Base-by-base conservation (phyloP, 148 eudicot species). In the Rhododendron griersonianum region DNA sequence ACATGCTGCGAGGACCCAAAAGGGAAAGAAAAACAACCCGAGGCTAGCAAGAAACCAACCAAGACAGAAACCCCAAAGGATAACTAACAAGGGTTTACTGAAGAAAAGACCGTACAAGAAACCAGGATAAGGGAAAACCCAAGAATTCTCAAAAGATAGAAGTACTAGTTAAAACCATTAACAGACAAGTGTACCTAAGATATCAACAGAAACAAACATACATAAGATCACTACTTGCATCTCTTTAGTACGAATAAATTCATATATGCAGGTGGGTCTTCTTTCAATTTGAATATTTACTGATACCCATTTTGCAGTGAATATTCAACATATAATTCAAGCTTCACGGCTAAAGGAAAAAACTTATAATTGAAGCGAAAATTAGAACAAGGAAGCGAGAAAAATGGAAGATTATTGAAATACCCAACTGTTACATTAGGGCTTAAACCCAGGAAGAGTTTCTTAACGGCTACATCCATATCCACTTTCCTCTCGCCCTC, bases 401-500 rank as follows among this genome's bases (percentile, higher is more conserved):
- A 39, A 21, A 37, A 8, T n/a, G 41, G 51, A 41, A 61, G 51
- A 61, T 15, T 1, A 21, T 61, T 13, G 69, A 81, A 19, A 57
- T n/a, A 57, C 84, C 47, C 71, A 35, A 55, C 33, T 61, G 11
- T 39, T 82, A 61, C 75, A 50, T 82, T n/a, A 9, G 75, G 75
- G 84, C 23, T 61, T 59, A 41, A 82, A 61, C 84, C 84, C 75
- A 82, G 7, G 50, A 39, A 37, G 74, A 39, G 37, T 13, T 19
- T 61, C 75, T 37, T 21, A 82, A 82, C 50, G 73, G 74, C 74
- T 59, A 39, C 33, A 55, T 23, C 84, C 84, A 82, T 82, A 57
- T 57, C 84, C 48, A 18, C 73, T 33, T 53, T 21, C 19, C 18
- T 13, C 23, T 4, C 41, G 0, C 30, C 3, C 21, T 33, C 37